Evolutionary conservation across 805 yeast species (phyloP), one percentile per base, ranked within the genome.

Genomic region (Myxozyma melibiosi): DNA sequence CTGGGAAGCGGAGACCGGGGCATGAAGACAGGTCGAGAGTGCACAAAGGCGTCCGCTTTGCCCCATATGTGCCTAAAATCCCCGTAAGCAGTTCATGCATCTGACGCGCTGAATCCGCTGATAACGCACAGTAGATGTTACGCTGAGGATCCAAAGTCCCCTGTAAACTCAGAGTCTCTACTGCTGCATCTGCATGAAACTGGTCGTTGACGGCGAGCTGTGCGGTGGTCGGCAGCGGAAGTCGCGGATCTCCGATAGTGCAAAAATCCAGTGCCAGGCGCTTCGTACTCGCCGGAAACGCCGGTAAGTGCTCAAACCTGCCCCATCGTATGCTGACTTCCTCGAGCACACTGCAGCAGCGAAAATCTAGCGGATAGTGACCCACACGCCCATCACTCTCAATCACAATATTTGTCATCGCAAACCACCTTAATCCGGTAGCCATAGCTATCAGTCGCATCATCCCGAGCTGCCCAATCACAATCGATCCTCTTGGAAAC

Each of bases 121-220:
- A 24, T n/a, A 45, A 18, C 11, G 50, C 50, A 13, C 50, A 45
- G 22, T 18, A 33, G 2, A 34, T 45, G 16, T 45, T 45, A 9
- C 40, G 40, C 14, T 20, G 31, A 20, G 40, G 50, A 34, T 45
- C 50, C 9, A 45, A 22, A 6, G 50, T 45, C 11, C 50, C 50
- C 16, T 33, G 40, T 25, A 45, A 40, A 35, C 25, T 24, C 8
- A 45, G 40, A 9, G 13, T 22, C 11, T 33, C 22, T 30, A 45
- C 3, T 3, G 40, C 31, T 4, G 33, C 11, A 20, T 45, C 22
- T 8, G 28, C 18, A 33, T 45, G 22, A 31, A 34, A 45, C 14
- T 7, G 4, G 9, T 18, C 30, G 40, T 25, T 45, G 18, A 35
- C 31, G 3, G 25, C 33, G 9, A 22, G 40, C 13, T 22, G 18